Evolutionary conservation across 805 yeast genomes (phyloP).

Genomic region (Metschnikowia santaceciliae): DNA sequence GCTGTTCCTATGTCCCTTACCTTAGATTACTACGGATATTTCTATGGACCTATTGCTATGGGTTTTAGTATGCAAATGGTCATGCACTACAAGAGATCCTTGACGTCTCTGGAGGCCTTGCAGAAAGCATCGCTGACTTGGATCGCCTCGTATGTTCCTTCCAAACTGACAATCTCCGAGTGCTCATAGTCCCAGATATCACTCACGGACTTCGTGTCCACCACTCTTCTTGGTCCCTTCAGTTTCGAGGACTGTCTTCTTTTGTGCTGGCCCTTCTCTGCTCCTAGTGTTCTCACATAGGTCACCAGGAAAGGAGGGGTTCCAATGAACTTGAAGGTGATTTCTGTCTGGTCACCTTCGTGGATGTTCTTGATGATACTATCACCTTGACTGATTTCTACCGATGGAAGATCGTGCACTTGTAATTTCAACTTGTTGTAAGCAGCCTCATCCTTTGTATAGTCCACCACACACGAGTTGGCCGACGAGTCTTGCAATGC

Average conservation of each 20-base stretch:
- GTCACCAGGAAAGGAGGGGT: conserved; percentile 87
- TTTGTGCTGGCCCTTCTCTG: conserved; percentile 16
- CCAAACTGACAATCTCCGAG: conserved; percentile 71
- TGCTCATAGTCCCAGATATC: conserved; percentile 69
- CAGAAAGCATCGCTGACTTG: conserved; percentile 87
- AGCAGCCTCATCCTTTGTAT: conserved; percentile 35
- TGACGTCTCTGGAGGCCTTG: conserved; percentile 21
- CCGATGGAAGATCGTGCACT: conserved; percentile 60
- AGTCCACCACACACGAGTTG: conserved; percentile 66
- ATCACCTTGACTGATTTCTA: conserved; percentile 79
- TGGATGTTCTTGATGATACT: conserved; percentile 75
- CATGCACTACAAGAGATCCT: conserved; percentile 10
- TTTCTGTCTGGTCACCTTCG: conserved; percentile 92
- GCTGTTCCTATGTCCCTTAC: no score
- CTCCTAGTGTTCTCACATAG: conserved; percentile 67
- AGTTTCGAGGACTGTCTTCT: conserved; percentile 1
- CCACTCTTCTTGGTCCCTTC: conserved; percentile 22
- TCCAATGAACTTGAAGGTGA: conserved; percentile 77
- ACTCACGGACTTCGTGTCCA: conserved; percentile 58
- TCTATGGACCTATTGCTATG: no score
- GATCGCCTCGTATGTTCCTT: conserved; percentile 92
- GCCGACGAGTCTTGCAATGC: conserved; percentile 72
- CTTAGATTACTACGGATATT: no score
- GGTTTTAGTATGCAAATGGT: background rate
- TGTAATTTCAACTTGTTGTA: conserved; percentile 26